These are phyloP conservation scores for Cercospora sp. DNA, from an alignment of 2,329 filamentous ascomycete species.

Conservation along the genomic window DNA sequence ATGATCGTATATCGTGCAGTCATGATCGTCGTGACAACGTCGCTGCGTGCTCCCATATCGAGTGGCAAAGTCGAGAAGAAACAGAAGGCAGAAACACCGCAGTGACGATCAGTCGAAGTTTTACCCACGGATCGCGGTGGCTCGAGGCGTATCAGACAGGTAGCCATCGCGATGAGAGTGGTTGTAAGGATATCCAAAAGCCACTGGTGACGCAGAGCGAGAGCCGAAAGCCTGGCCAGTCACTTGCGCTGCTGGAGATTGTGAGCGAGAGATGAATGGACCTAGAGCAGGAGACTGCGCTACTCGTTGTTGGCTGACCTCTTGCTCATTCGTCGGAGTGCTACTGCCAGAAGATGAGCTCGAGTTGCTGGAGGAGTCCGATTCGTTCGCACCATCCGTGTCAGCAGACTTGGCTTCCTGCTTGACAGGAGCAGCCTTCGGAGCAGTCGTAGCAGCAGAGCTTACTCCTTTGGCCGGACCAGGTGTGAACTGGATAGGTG, in stretches of 20 bases:
- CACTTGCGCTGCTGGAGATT: constrained; percentile 34
- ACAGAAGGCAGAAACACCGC: constrained; percentile 19
- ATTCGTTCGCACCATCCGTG: constrained; percentile 18
- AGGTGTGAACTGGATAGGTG: constrained; percentile 39
- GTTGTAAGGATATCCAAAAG: constrained; percentile 41
- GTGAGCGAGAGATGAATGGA: constrained; percentile 36
- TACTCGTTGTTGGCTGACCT: constrained; percentile 32
- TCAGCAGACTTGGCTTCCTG: constrained; percentile 15
- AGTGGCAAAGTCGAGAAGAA: constrained; percentile 21
- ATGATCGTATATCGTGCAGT: constrained; percentile 27
- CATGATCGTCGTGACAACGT: constrained; percentile 24
- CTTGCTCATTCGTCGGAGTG: constrained; percentile 33
- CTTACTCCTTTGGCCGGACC: constrained; percentile 33
- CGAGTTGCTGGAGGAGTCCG: constrained; percentile 23
- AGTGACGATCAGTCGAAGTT: constrained; percentile 17
- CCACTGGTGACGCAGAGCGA: constrained; percentile 36
- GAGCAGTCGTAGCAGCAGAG: constrained; percentile 20
- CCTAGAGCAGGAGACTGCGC: constrained; percentile 24
- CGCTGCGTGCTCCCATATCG: constrained; percentile 27
- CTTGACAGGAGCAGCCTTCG: constrained; percentile 9
- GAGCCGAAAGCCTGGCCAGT: constrained; percentile 31
- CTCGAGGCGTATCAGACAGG: constrained; percentile 37
- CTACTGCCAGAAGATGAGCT: constrained; percentile 29
- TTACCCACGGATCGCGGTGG: constrained; percentile 41
- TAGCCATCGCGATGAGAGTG: constrained; percentile 38